Evolutionary conservation across 1,284 basidiomycete genomes (phyloP), one percentile per base, ranked within the genome.

Genomic region (Rhodotorula sp.): DNA sequence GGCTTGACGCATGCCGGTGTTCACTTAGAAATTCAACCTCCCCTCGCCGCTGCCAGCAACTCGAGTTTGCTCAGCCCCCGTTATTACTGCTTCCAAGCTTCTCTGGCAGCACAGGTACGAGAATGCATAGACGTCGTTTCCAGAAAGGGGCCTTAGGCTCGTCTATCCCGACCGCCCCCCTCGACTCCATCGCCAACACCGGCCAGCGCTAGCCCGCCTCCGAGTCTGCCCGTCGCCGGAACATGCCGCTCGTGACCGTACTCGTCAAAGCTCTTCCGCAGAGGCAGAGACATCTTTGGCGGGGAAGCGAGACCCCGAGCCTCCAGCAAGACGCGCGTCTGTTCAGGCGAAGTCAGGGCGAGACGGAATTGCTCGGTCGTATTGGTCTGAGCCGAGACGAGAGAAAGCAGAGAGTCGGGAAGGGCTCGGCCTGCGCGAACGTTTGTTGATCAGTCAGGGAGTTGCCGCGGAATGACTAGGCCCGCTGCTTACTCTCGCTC

Each of bases 401-500:
- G 54, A n/a, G 54, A 55, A 3, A 55, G 54, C 15, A 55, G n/a
- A 26, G 54, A 31, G 16, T 55, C 54, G 12, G 54, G 54, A 10
- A 55, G 54, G 26, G 54, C 26, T 26, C 18, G 26, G 26, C 54
- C 54, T 55, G 54, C n/a, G 52, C 8, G 1, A 8, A 14, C 6
- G 31, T 12, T 12, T 7, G 2, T 14, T n/a, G 2, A 16, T 55
- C 54, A 55, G n/a, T 31, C 54, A 28, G 12, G 12, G n/a, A 5
- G 5, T n/a, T 7, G 1, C 26, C n/a, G 18, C 3, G 54, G 3
- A 1, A 28, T 18, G 5, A 12, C 49, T 2, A 21, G 5, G 6
- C 4, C 23, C 26, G 26, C 54, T n/a, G 48, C 66, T 7, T 12
- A 71, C 70, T 71, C 45, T 73, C 69, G 62, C 69, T 64, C 7